Evolutionary conservation across 768 basidiomycete genomes (phyloP).

Genomic region (Polyporus arcularius): DNA sequence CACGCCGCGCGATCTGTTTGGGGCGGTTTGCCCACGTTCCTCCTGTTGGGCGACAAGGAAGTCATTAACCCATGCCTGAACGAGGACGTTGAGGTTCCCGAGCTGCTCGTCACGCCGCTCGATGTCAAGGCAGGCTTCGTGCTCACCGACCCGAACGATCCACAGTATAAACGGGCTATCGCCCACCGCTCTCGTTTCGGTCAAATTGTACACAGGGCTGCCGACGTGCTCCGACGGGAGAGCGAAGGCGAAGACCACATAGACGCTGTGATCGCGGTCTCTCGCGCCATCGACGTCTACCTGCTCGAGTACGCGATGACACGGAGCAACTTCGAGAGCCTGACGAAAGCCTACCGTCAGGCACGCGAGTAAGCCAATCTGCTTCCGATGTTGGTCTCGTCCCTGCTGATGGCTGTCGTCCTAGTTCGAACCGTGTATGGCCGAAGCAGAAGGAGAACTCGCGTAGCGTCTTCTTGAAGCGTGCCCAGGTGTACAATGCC

Average conservation of each 20-base stretch:
- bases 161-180: slow-evolving; percentile 66
- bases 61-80: slow-evolving; percentile 61
- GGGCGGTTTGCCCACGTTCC: slow-evolving; percentile 72
- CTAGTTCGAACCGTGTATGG: slow-evolving; percentile 67
- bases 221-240: slow-evolving; percentile 60
- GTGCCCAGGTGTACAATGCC: slow-evolving; percentile 78
- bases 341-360: slow-evolving; percentile 69
- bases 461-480: slow-evolving; percentile 71
- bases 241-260: slow-evolving; percentile 79
- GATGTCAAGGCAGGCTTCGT: slow-evolving; percentile 75
- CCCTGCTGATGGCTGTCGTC: neutral
- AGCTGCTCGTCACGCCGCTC: slow-evolving; percentile 65
- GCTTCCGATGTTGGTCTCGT: no score
- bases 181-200: slow-evolving; percentile 67
- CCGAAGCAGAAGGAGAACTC: slow-evolving; percentile 74
- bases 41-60: slow-evolving; percentile 57
- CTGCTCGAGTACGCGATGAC: slow-evolving; percentile 71
- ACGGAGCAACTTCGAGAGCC: slow-evolving; percentile 54
- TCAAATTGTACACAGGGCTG: slow-evolving; percentile 64
- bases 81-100: slow-evolving; percentile 63
- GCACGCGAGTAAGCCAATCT: slow-evolving; percentile 53
- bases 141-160: slow-evolving; percentile 71
- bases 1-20: slow-evolving; percentile 75
- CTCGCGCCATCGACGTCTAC: slow-evolving; percentile 74
- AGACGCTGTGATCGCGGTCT: slow-evolving; percentile 77